phyloP scores from a whole-genome alignment of 2,329 filamentous ascomycete genomes.

The Alternaria triticimaculans region DNA sequence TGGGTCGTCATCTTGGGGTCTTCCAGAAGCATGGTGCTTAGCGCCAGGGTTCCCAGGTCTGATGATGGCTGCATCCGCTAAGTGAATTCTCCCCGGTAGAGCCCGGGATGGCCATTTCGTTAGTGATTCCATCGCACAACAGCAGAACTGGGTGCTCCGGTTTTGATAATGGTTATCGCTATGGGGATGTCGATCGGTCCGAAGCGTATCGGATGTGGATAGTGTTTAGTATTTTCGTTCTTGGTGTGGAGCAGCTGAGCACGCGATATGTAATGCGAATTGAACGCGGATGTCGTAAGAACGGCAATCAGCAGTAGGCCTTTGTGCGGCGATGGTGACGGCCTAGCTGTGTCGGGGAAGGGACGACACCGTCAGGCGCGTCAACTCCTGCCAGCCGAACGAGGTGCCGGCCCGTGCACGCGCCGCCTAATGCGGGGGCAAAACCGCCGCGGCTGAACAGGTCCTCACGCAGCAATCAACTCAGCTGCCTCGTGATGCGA shows the following conservation, averaged over 20 bases:
- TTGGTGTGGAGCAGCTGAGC: slow-evolving; percentile 2
- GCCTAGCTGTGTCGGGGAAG: slow-evolving; percentile 1
- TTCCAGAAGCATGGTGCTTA: slow-evolving; percentile 1
- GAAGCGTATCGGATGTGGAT: neutral
- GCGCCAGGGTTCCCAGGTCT: neutral
- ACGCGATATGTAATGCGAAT: slow-evolving; percentile 8
- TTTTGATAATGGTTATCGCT: slow-evolving; percentile 2
- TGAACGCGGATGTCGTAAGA: neutral
- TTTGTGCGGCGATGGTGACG: neutral
- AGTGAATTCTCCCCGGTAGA: neutral
- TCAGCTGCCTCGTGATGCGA: neutral
- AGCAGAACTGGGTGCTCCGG: neutral
- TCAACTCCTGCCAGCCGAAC: slow-evolving; percentile 2
- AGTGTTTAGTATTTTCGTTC: neutral
- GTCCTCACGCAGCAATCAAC: neutral
- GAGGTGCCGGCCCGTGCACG: slow-evolving; percentile 1
- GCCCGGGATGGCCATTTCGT: neutral
- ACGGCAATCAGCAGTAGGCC: slow-evolving; percentile 1
- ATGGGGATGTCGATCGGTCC: neutral
- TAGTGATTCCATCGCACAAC: slow-evolving; percentile 1
- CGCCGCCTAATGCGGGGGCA: slow-evolving; percentile 6
- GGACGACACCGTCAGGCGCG: neutral
- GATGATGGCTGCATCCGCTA: neutral
- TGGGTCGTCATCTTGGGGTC: neutral
- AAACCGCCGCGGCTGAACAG: slow-evolving; percentile 6